Evolutionary conservation across 371 early-diverging fungal species (phyloP).

Genomic region (Nematocida ironsii): DNA sequence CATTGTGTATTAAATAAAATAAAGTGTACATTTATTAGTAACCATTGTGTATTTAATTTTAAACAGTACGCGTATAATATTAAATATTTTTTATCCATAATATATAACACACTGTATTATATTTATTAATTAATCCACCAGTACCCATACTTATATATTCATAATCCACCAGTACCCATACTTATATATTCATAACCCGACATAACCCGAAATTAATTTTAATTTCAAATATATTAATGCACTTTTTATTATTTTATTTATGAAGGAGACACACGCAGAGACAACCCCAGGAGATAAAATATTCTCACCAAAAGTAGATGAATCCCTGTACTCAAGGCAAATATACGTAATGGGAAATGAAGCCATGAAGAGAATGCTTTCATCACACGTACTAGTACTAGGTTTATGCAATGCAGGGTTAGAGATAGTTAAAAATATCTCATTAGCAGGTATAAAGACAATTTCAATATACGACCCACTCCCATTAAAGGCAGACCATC

Average conservation of each 20-base stretch:
- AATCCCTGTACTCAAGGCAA: conserved; percentile 71
- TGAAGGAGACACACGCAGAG: conserved; percentile 3
- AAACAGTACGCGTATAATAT: too few species aligned
- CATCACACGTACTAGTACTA: conserved; percentile 86
- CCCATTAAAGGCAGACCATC: conserved; percentile 76
- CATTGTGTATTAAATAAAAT: too few species aligned
- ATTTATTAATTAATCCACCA: too few species aligned
- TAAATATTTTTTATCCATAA: too few species aligned
- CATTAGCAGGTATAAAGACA: conserved; percentile 94
- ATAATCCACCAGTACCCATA: too few species aligned
- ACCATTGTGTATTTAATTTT: too few species aligned
- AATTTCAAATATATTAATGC: not conserved
- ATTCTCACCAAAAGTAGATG: conserved; percentile 63
- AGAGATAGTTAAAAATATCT: conserved; percentile 97
- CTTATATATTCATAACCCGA: not conserved
- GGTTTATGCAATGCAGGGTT: conserved; percentile 92
- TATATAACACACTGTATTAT: too few species aligned
- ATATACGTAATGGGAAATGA: conserved; percentile 87
- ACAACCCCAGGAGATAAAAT: conserved; percentile 18
- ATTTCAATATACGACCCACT: conserved; percentile 85
- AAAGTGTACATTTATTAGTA: too few species aligned
- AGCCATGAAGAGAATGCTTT: conserved; percentile 96
- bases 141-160: not conserved
- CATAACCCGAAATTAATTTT: not conserved
- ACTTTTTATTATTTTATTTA: conserved; percentile 40